These are phyloP conservation scores for Aspergillus fumigatiaffinis DNA, from an alignment of 2,329 filamentous ascomycete genomes.

Conservation along the genomic window DNA sequence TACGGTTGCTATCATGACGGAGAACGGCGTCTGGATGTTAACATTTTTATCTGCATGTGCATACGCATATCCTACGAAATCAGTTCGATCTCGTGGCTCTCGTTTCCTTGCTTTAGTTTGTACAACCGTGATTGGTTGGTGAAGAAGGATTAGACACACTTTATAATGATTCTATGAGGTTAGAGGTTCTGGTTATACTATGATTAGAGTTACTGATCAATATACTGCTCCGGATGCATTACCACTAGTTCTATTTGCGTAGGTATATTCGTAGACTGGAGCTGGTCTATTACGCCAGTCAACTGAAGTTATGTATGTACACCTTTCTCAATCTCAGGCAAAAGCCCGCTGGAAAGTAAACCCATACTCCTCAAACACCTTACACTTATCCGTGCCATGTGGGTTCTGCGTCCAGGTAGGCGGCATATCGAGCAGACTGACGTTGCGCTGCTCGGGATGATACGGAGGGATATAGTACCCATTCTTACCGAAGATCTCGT, in stretches of 20 bases:
- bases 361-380: conserved; percentile 21
- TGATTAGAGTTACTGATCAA: background rate
- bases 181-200: background rate
- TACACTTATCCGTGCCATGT: conserved; percentile 12
- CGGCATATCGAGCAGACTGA: conserved; percentile 15
- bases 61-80: background rate
- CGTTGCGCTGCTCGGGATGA: conserved; percentile 1
- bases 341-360: conserved; percentile 22
- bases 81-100: background rate
- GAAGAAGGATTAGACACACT: background rate
- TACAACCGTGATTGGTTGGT: too few species aligned
- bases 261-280: background rate
- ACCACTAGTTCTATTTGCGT: background rate
- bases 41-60: background rate
- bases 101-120: too few species aligned
- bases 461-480: conserved; percentile 14
- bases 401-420: conserved; percentile 13
- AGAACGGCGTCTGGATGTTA: background rate
- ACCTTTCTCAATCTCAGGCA: background rate
- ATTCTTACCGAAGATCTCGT: conserved; percentile 9
- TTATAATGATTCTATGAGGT: background rate
- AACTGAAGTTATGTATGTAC: background rate
- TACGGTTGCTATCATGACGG: background rate
- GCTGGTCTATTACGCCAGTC: too few species aligned
- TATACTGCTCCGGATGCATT: too few species aligned